phyloP scores from a whole-genome alignment of 495 filamentous ascomycete genomes.

The Talaromyces adpressus region DNA sequence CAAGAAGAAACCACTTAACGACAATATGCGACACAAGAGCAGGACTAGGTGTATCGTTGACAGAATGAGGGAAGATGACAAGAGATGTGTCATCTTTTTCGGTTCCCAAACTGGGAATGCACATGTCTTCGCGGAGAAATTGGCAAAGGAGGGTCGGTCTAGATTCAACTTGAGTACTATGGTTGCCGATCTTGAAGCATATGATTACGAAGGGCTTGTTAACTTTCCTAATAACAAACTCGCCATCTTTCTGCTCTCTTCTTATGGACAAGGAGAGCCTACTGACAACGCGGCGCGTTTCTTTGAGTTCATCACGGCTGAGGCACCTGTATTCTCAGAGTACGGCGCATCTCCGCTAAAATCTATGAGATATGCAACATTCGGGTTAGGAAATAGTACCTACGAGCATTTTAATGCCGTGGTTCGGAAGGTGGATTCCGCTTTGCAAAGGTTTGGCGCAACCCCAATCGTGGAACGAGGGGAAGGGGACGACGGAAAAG shows the following conservation, averaged over 20 bases:
- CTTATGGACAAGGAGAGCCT: constrained; percentile 50
- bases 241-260: constrained; percentile 45
- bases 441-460: constrained; percentile 30
- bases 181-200: constrained; percentile 43
- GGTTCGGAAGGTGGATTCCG: constrained; percentile 30
- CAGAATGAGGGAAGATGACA: constrained; percentile 11
- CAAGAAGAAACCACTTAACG: too few relatives aligned
- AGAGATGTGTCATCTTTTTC: constrained; percentile 44
- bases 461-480: constrained; percentile 28
- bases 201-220: constrained; percentile 34
- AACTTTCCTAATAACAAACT: constrained; percentile 32
- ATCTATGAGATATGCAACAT: constrained; percentile 33
- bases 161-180: constrained; percentile 37
- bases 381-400: constrained; percentile 43
- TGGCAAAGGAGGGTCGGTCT: constrained; percentile 36
- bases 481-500: constrained; percentile 33
- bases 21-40: not conserved
- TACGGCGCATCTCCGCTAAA: constrained; percentile 9
- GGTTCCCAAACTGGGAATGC: constrained; percentile 51
- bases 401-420: constrained; percentile 48
- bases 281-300: constrained; percentile 43
- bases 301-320: constrained; percentile 32
- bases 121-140: constrained; percentile 39
- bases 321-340: not conserved
- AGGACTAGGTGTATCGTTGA: not conserved